These are phyloP conservation scores for Solanum aculeatissimum DNA, from an alignment of 305 asterid genomes.

Conservation along the genomic window DNA sequence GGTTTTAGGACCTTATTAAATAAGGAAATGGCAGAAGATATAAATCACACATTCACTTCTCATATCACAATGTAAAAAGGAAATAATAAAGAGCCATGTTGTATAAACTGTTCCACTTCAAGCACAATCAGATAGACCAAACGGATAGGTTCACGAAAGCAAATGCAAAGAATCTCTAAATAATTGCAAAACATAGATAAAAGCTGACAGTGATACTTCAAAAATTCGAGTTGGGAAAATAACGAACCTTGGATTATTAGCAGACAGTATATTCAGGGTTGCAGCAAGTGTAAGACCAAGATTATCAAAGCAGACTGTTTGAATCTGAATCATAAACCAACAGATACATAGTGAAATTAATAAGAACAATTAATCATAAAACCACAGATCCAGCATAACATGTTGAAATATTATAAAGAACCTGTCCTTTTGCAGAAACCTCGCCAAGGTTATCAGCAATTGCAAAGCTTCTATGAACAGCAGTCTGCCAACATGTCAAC, in stretches of 20 bases:
- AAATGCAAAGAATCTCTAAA: not conserved
- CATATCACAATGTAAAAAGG: not conserved
- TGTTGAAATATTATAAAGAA: not conserved
- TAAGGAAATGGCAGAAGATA: not conserved
- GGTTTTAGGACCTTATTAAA: not conserved
- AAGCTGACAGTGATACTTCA: not conserved
- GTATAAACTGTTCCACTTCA: not conserved
- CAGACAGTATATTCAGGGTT: constrained; percentile 44
- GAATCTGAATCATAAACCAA: constrained; percentile 55
- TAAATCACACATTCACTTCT: not conserved
- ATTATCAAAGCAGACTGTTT: constrained; percentile 89
- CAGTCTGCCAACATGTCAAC: constrained; percentile 41
- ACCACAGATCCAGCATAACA: not conserved
- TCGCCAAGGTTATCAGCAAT: constrained; percentile 82
- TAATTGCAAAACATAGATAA: not conserved
- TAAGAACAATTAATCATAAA: not conserved
- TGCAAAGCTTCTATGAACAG: constrained; percentile 94
- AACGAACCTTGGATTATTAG: constrained; percentile 59
- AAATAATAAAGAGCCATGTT: not conserved
- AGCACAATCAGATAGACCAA: not conserved
- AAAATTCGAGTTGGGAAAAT: not conserved
- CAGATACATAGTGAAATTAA: constrained; percentile 1
- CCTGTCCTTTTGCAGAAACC: constrained; percentile 94
- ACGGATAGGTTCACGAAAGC: not conserved
- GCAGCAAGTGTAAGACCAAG: constrained; percentile 85